phyloP scores from a whole-genome alignment of 495 filamentous ascomycete species.

The Aspergillus sparsus region DNA sequence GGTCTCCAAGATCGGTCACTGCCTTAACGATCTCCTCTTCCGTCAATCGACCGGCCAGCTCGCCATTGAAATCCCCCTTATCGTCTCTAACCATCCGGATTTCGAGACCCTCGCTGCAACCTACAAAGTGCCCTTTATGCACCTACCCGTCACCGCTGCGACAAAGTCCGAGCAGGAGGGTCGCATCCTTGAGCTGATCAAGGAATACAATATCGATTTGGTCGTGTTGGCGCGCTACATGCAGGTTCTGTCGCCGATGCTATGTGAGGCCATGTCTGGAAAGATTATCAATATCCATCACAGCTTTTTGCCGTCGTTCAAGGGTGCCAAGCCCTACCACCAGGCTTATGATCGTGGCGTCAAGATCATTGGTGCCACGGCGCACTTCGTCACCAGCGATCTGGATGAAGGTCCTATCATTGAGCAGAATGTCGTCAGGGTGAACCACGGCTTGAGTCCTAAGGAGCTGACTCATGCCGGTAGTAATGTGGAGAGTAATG shows the following conservation, averaged over 20 bases:
- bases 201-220: conserved; percentile 64
- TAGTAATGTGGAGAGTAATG: conserved; percentile 73
- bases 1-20: conserved; percentile 80
- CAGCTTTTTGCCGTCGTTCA: conserved; percentile 75
- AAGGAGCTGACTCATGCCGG: conserved; percentile 72
- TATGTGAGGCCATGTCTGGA: conserved; percentile 71
- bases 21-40: conserved; percentile 78
- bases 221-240: conserved; percentile 80
- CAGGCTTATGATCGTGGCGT: conserved; percentile 76
- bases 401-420: conserved; percentile 79
- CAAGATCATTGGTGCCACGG: conserved; percentile 77
- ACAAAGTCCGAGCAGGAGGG: conserved; percentile 69
- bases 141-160: conserved; percentile 68
- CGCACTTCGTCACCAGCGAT: conserved; percentile 75
- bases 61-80: conserved; percentile 65
- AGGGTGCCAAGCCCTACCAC: conserved; percentile 80
- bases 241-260: conserved; percentile 72
- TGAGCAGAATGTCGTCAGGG: conserved; percentile 70
- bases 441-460: conserved; percentile 68
- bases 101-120: conserved; percentile 64
- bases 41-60: conserved; percentile 59
- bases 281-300: conserved; percentile 84
- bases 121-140: conserved; percentile 71
- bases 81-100: conserved; percentile 73
- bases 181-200: conserved; percentile 63